Evolutionary conservation across 2,329 filamentous ascomycete genomes (phyloP).

Genomic region (Microthyrium microscopicum): DNA sequence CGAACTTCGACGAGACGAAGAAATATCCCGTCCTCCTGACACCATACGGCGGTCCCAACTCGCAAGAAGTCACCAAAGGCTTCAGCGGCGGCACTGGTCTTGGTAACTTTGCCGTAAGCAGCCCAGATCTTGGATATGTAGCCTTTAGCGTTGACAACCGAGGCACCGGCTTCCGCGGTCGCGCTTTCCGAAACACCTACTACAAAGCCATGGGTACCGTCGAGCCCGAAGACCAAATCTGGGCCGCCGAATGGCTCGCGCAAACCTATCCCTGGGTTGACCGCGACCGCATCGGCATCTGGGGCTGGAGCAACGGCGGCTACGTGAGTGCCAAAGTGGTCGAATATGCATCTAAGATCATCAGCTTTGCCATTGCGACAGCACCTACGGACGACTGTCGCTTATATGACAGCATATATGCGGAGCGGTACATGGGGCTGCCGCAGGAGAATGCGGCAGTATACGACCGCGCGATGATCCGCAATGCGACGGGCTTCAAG

Average conservation of each 20-base stretch:
- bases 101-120: conserved; percentile 21
- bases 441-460: conserved; percentile 38
- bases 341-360: conserved; percentile 42
- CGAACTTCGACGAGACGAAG: conserved; percentile 44
- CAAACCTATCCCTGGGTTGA: conserved; percentile 38
- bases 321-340: conserved; percentile 51
- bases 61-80: conserved; percentile 42
- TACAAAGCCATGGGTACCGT: conserved; percentile 43
- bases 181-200: conserved; percentile 43
- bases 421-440: conserved; percentile 57
- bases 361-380: conserved; percentile 46
- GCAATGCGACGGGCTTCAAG: conserved; percentile 42
- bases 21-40: conserved; percentile 52
- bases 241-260: conserved; percentile 42
- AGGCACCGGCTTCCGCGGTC: conserved; percentile 48
- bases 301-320: conserved; percentile 53
- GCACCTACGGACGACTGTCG: conserved; percentile 54
- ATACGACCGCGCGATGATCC: conserved; percentile 45
- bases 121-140: conserved; percentile 49
- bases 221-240: conserved; percentile 51
- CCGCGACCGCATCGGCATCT: conserved; percentile 44
- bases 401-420: conserved; percentile 57
- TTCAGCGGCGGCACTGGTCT: conserved; percentile 34
- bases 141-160: conserved; percentile 53
- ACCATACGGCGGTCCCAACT: conserved; percentile 50